Evolutionary conservation across 345 rosid genomes (phyloP).

Genomic region (Eucalyptus marginata): DNA sequence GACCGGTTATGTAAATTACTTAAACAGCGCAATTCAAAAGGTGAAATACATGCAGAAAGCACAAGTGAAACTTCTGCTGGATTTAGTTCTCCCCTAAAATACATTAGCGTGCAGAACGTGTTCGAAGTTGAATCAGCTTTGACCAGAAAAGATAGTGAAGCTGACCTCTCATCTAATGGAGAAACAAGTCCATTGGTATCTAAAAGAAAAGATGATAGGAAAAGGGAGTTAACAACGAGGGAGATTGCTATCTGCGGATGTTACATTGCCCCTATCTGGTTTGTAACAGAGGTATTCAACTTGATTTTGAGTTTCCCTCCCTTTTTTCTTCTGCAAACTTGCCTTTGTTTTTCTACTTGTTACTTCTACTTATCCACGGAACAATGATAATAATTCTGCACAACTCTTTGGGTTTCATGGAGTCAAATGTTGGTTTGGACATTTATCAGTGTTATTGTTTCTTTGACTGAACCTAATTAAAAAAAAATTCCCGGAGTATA

Average conservation of each 20-base stretch:
- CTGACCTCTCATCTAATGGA: conserved; percentile 33
- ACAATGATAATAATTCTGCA: background rate
- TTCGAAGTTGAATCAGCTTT: conserved; percentile 68
- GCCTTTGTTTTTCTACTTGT: background rate
- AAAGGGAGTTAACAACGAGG: conserved; percentile 41
- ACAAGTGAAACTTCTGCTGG: conserved; percentile 37
- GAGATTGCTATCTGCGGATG: conserved; percentile 74
- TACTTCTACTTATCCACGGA: background rate
- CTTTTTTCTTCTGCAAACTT: background rate
- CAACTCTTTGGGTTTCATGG: background rate
- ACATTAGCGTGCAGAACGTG: conserved; percentile 19
- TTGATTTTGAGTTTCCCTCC: background rate
- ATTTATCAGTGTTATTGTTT: background rate
- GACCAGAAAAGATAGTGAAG: conserved; percentile 67
- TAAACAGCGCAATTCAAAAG: conserved; percentile 30
- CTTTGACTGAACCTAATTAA: background rate
- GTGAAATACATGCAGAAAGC: conserved; percentile 27
- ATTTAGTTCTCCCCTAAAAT: conserved; percentile 38
- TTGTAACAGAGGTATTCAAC: conserved; percentile 75
- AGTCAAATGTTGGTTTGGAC: background rate
- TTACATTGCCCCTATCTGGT: conserved; percentile 99
- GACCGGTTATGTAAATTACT: conserved; percentile 66
- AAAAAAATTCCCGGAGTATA: background rate
- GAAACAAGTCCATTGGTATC: conserved; percentile 62
- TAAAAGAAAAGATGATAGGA: conserved; percentile 45